phyloP scores from a whole-genome alignment of 139 green algal species.

The Coccomyxa sp. region DNA sequence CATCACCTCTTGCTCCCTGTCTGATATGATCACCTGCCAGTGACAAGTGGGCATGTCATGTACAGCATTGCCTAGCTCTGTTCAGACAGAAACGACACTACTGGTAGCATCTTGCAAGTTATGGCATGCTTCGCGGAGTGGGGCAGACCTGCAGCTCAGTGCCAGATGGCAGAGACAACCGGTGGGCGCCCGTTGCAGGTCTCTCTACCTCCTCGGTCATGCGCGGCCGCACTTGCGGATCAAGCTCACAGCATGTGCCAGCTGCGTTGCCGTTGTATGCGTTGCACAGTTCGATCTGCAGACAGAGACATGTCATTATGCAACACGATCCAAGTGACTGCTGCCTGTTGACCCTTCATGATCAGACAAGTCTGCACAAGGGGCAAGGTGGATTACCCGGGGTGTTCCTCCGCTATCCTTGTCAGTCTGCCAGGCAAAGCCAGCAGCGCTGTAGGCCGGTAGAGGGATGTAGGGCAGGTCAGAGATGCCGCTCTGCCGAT shows the following conservation, averaged over 20 bases:
- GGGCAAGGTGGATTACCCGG: background rate
- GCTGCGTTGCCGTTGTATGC: background rate
- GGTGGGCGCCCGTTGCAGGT: background rate
- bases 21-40: conserved; percentile 12
- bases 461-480: conserved; percentile 45
- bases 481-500: conserved; percentile 33
- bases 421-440: conserved; percentile 20
- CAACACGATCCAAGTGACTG: background rate
- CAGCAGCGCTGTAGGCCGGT: conserved; percentile 35
- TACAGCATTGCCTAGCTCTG: too few relatives aligned
- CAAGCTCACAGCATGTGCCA: background rate
- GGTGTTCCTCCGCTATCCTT: background rate
- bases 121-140: background rate
- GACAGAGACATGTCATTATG: background rate
- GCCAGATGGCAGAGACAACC: background rate
- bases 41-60: background rate
- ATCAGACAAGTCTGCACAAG: background rate
- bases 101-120: background rate
- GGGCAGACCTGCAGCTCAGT: background rate
- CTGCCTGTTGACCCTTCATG: background rate
- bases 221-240: background rate
- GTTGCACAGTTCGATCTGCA: conserved; percentile 52
- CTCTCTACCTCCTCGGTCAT: background rate
- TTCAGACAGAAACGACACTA: background rate
- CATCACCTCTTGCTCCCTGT: conserved; percentile 36